Base-by-base conservation (phyloP, 2,329 filamentous ascomycete species). In the Lecanoromycetidae sp. region DNA sequence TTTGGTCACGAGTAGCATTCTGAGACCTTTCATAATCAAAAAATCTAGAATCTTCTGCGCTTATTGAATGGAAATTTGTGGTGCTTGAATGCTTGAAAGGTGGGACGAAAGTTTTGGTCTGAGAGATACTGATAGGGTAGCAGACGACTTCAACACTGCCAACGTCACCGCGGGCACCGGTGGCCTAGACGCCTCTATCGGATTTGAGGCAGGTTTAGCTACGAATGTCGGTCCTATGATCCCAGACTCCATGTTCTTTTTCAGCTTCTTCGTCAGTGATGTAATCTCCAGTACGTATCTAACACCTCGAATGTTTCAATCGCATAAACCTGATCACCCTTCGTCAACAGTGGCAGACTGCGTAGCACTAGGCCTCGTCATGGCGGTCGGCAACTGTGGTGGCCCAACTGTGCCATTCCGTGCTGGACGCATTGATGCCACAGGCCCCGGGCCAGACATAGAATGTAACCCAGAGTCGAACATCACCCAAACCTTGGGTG, bases 161-260 rank as follows among this genome's bases (percentile, higher is more conserved):
- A 54, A 63, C 47, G 55, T 56, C 15, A 47, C 51, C 3, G 55
- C 56, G 3, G 58, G 58, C 5, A 56, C 50, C 6, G 62, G 62
- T 30, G 62, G 62, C 7, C 45, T 63, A 9, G 62, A 64, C 34
- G 61, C 58, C 9, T 63, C 60, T 10, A 61, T 64, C 8, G 57
- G 57, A 33, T 63, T 58, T 37, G 62, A 65, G 41, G 57, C 54
- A 4, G 47, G 56, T 3, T 53, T 58, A 29, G 37, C 44, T 15
- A 60, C 61, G 17, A 61, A 65, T 49, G 50, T 52, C 0, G 62
- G 62, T 23, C 44, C 49, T 36, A 61, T 58, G 4, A 58, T 65
- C 48, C 62, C 63, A 43, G 59, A 56, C 40, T 62, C 60, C 15
- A 52, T 65, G 20, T 52, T 51, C 10, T 59, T 57, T 37, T 57